Percentiles rank a stretch among this genome's conserved stretches.
Evolutionary conservation across 1,284 basidiomycete genomes (phyloP).

Genomic region (Tilletiaria anomala): DNA sequence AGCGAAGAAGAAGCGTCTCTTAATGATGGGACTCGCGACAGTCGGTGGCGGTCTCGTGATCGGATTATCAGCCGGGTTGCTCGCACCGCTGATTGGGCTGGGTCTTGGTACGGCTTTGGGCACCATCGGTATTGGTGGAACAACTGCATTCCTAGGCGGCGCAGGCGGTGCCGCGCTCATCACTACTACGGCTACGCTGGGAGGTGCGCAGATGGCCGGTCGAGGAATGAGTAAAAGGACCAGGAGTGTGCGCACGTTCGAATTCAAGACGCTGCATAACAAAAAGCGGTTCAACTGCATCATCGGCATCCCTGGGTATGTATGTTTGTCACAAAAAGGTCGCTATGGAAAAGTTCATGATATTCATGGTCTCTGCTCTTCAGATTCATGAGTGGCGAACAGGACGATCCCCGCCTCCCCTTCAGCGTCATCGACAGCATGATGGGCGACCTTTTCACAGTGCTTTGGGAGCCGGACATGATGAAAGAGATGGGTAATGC

Average conservation of each 20-base stretch:
- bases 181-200: conserved; percentile 34
- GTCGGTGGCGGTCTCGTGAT: conserved; percentile 38
- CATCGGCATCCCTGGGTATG: conserved; percentile 25
- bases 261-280: conserved; percentile 38
- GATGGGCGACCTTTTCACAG: conserved; percentile 36
- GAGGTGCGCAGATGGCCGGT: conserved; percentile 31
- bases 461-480: conserved; percentile 40
- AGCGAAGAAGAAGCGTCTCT: conserved; percentile 24
- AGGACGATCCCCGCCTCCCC: conserved; percentile 33
- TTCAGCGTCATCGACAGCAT: conserved; percentile 38
- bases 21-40: conserved; percentile 38
- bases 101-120: conserved; percentile 36
- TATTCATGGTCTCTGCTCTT: neutral
- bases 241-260: conserved; percentile 34
- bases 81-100: conserved; percentile 36
- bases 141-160: conserved; percentile 31
- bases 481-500: conserved; percentile 40
- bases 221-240: conserved; percentile 35
- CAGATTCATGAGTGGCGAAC: conserved; percentile 30
- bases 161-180: conserved; percentile 37
- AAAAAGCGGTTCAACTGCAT: conserved; percentile 39
- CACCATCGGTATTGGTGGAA: conserved; percentile 36
- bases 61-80: conserved; percentile 32
- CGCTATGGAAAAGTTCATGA: neutral
- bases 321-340: neutral